These are phyloP conservation scores for Acanthamoeba sp. DNA, from an alignment of 208 protist species.

Conservation along the genomic window DNA sequence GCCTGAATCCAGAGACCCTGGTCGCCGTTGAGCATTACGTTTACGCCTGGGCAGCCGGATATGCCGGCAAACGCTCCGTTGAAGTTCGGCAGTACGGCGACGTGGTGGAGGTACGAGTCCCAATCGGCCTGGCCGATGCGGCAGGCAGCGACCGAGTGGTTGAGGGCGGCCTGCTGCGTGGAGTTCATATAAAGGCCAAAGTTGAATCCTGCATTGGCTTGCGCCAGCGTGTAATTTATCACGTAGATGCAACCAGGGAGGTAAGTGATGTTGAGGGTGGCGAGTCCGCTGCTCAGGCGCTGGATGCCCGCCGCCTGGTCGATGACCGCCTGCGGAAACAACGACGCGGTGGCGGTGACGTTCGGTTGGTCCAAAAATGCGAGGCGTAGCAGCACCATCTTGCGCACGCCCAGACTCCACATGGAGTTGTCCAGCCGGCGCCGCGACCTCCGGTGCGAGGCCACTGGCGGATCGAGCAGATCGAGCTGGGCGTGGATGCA, in stretches of 20 bases:
- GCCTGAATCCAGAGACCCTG: background rate
- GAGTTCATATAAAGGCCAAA: background rate
- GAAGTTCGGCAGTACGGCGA: background rate
- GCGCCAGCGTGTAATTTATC: background rate
- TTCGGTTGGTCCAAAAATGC: background rate
- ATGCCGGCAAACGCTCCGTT: background rate
- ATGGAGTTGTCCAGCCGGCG: background rate
- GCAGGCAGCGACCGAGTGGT: background rate
- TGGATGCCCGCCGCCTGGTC: background rate
- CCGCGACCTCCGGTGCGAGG: background rate
- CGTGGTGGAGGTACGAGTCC: background rate
- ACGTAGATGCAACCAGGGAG: background rate
- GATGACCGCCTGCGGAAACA: background rate
- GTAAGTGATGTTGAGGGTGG: background rate
- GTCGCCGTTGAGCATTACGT: background rate
- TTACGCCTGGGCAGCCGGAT: background rate
- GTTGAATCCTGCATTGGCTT: background rate
- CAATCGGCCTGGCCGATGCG: background rate
- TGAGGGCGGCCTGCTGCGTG: background rate
- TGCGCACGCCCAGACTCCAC: background rate
- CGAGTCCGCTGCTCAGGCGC: background rate
- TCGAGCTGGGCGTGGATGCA: background rate
- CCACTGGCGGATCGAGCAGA: background rate
- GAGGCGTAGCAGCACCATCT: background rate
- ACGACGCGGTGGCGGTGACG: background rate